Base-by-base conservation (phyloP, 2,329 filamentous ascomycete species). In the Ustulina deusta region DNA sequence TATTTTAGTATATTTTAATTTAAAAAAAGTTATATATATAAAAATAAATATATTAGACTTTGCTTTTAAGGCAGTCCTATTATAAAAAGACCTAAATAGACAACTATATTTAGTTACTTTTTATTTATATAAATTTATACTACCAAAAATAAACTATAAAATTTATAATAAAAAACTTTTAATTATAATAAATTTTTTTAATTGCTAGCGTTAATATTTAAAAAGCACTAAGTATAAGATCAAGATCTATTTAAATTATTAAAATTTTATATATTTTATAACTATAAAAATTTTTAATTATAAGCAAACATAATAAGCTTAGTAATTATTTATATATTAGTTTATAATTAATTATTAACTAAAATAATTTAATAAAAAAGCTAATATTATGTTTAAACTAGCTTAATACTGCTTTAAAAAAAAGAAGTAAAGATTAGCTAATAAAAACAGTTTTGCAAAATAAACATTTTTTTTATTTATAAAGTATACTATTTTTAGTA, bases 401-500 rank as follows among this genome's bases (percentile, higher is more conserved):
- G 3, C 40, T n/a, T 56, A 56, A 56, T 56, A 56, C 9, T 22
- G 52, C 29, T 25, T 40, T 56, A 56, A 56, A 25, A 56, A 56
- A 56, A 38, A 38, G n/a, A 22, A 22, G 32, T 49, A 49, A 49
- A 49, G 17, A 49, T 10, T 49, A 46, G 9, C 13, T 49, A 20
- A 49, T 49, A 25, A 40, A 25, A 40, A 25, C 5, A 56, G 6
- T 56, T 38, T 56, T 54, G 20, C 11, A 54, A 54, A 22, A 56
- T 25, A 56, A 38, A 22, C 20, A 56, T 20, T 15, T 56, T 38
- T 56, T 56, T 15, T 25, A 56, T 11, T 17, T 49, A 29, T 4
- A 49, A 49, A 27, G n/a, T n/a, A n/a, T n/a, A n/a, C n/a, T 49
- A 15, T 49, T 49, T 25, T 5, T 27, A 49, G 3, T 29, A 27